Evolutionary conservation across 2,329 filamentous ascomycete species (phyloP).

Genomic region (Lecanicillium sp.): DNA sequence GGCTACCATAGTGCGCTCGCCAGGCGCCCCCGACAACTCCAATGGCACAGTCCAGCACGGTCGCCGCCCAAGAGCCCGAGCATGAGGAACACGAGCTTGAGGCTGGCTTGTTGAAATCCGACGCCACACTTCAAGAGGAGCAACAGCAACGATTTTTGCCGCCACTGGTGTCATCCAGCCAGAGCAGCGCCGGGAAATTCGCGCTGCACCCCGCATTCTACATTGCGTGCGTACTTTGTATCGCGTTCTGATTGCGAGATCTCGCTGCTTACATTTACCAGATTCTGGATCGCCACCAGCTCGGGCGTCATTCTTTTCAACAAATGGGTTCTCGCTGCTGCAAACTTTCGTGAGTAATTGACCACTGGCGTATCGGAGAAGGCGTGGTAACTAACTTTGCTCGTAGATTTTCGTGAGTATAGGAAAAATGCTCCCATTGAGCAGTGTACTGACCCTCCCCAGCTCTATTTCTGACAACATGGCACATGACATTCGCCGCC

Average conservation of each 20-base stretch:
- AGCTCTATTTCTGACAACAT: constrained; percentile 69
- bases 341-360: constrained; percentile 58
- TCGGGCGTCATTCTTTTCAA: constrained; percentile 98
- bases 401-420: not conserved
- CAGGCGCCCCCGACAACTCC: not conserved
- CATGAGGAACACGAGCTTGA: constrained; percentile 1
- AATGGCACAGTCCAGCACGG: not conserved
- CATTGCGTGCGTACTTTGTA: not conserved
- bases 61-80: not conserved
- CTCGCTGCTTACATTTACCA: not conserved
- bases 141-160: not conserved
- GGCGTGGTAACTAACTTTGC: not conserved
- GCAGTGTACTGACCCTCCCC: not conserved
- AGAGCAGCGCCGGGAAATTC: not conserved
- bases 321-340: constrained; percentile 91
- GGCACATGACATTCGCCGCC: constrained; percentile 90
- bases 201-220: constrained; percentile 6
- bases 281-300: constrained; percentile 77
- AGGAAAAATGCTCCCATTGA: constrained; percentile 58
- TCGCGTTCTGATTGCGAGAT: not conserved
- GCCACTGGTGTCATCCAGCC: not conserved
- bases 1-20: no score
- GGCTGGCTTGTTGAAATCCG: not conserved
- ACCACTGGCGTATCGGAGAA: no score
- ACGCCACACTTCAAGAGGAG: no score